Percentiles rank a stretch among this genome's conserved stretches.
Conservation (phyloP, 2,329 filamentous ascomycete species). For the Dryadomyces quercivorus region DNA sequence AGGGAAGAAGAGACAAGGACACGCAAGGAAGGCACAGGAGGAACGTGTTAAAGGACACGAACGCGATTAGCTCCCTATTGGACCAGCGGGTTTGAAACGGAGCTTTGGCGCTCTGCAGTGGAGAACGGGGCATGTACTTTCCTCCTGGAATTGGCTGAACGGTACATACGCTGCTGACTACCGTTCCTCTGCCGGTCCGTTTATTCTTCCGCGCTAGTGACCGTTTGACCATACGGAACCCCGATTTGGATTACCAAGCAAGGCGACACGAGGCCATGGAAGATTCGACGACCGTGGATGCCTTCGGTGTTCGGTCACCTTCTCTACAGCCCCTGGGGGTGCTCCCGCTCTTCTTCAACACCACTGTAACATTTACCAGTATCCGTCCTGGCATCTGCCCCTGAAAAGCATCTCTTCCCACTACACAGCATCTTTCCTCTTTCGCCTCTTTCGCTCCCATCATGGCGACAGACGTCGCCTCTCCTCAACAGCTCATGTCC, state of each 20-base stretch:
- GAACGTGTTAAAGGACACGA: conserved; percentile 26
- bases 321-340: no score
- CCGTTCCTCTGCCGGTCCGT: not conserved
- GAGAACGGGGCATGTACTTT: not conserved
- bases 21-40: not conserved
- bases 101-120: not conserved
- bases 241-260: conserved; percentile 9
- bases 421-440: not conserved
- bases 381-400: not conserved
- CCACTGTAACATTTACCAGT: no score
- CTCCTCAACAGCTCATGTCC: not conserved
- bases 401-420: not conserved
- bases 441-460: not conserved
- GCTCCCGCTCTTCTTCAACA: no score
- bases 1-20: not conserved
- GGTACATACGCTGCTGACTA: not conserved
- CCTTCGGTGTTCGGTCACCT: not conserved
- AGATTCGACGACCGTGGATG: conserved; percentile 5
- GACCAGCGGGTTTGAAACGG: conserved; percentile 7
- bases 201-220: not conserved
- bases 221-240: not conserved
- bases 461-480: not conserved
- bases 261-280: not conserved
- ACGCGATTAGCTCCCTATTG: conserved; percentile 30
- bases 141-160: not conserved